Percentiles rank a stretch among this genome's conserved stretches.
Conservation (phyloP, 1,284 basidiomycete genomes). For the Trichosporon sp. region DNA sequence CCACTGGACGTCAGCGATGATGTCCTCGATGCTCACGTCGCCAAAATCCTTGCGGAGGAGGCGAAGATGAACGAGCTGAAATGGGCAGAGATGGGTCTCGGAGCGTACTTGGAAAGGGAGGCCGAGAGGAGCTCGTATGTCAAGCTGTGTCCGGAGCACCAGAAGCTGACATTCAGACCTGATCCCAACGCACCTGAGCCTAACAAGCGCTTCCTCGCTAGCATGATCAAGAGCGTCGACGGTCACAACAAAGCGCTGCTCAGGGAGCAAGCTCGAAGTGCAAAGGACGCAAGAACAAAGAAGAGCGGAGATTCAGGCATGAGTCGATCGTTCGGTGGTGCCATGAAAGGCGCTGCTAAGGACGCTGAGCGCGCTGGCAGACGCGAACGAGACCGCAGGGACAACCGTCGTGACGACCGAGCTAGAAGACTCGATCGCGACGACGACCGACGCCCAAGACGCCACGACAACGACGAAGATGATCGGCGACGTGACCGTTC, state of each 20-base stretch:
- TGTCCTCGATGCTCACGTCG: constrained; percentile 84
- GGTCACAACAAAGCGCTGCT: constrained; percentile 86
- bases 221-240: constrained; percentile 85
- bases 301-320: constrained; percentile 16
- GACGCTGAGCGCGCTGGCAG: constrained; percentile 58
- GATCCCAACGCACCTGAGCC: constrained; percentile 65
- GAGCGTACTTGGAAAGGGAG: constrained; percentile 42
- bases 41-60: constrained; percentile 82
- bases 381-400: constrained; percentile 20
- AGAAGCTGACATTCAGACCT: constrained; percentile 41
- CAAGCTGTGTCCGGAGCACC: background rate
- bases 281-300: constrained; percentile 60
- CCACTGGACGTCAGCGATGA: constrained; percentile 69
- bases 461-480: background rate
- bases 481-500: constrained; percentile 15
- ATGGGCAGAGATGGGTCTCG: constrained; percentile 54
- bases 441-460: constrained; percentile 18
- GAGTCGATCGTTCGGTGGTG: constrained; percentile 49
- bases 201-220: constrained; percentile 88
- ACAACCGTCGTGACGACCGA: constrained; percentile 7
- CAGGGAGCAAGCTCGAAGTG: constrained; percentile 72
- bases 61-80: constrained; percentile 81
- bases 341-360: constrained; percentile 32
- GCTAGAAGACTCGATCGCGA: constrained; percentile 21
- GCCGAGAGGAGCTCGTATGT: constrained; percentile 66